Conservation (phyloP, 1,284 basidiomycete genomes). For the Phlebopus sp. region DNA sequence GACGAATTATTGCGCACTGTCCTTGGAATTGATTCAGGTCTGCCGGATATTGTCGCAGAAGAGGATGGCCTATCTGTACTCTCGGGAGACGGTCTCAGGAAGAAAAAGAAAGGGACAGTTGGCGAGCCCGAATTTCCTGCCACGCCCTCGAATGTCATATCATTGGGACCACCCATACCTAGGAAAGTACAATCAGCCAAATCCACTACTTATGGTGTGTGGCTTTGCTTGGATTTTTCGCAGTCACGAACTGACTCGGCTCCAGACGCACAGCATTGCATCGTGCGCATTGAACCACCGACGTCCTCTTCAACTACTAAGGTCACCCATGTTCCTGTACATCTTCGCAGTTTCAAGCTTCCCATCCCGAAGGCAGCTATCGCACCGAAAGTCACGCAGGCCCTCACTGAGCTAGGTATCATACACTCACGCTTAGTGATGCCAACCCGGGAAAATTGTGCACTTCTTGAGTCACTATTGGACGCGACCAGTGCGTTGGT, state of each 20-base stretch:
- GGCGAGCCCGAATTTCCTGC: slow-evolving; percentile 57
- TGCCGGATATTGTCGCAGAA: slow-evolving; percentile 69
- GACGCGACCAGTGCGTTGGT: slow-evolving; percentile 70
- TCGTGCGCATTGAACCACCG: slow-evolving; percentile 64
- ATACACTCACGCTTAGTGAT: slow-evolving; percentile 79
- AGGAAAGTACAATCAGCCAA: slow-evolving; percentile 50
- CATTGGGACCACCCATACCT: slow-evolving; percentile 41
- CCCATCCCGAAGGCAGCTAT: slow-evolving; percentile 72
- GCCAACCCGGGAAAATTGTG: slow-evolving; percentile 82
- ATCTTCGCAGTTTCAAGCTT: slow-evolving; percentile 81
- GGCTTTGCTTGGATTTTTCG: neutral
- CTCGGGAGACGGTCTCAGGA: slow-evolving; percentile 41
- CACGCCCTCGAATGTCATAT: slow-evolving; percentile 49
- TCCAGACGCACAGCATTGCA: slow-evolving; percentile 72
- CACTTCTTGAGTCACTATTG: slow-evolving; percentile 70
- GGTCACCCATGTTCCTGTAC: slow-evolving; percentile 71
- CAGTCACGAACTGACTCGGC: slow-evolving; percentile 9
- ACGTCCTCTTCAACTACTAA: slow-evolving; percentile 60
- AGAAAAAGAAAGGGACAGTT: slow-evolving; percentile 42
- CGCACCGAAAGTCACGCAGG: slow-evolving; percentile 70
- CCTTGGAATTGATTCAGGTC: slow-evolving; percentile 80
- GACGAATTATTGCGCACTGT: slow-evolving; percentile 88
- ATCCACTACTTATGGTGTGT: slow-evolving; percentile 56
- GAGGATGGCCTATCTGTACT: slow-evolving; percentile 51
- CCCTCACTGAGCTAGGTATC: slow-evolving; percentile 75